Base-by-base conservation (phyloP, 78 protist genomes). In the Planoprotostelium fungivorum region DNA sequence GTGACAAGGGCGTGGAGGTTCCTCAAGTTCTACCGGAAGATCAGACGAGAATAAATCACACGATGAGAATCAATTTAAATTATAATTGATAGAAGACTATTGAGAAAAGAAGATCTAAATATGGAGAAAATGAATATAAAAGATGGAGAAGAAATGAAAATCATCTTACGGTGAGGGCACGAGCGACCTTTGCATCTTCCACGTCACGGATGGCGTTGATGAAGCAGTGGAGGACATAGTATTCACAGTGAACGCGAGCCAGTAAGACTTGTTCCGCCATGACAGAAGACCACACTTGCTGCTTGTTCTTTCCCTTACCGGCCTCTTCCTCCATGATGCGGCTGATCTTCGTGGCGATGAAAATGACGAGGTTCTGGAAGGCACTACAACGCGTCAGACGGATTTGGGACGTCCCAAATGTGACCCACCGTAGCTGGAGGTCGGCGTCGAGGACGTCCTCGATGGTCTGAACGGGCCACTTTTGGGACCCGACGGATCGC, bases 1-100 rank as follows among this genome's bases (percentile, higher is more conserved):
- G 87, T 85, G 63, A 85, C 87, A 16, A 85, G 63, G 16, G 87
- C 87, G 87, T 37, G 37, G 29, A 85, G 16, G 37, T 85, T 36
- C 16, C 87, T 37, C 37, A 85, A 36, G 87, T 36, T 35, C 87
- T 37, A 85, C n/a, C n/a, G n/a, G n/a, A n/a, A n/a, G n/a, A n/a
- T n/a, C n/a, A n/a, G n/a, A n/a, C n/a, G n/a, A n/a, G n/a, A 37
- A 85, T 25, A 16, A 25, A 16, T 51, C 73, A 51, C 31, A 51
- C 16, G 73, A 16, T 25, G 73, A 25, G 73, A 51, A 51, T 51
- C 5, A 51, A 51, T 25, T 51, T 51, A n/a, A n/a, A n/a, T n/a
- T n/a, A n/a, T n/a, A n/a, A n/a, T n/a, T n/a, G n/a, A n/a, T n/a
- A n/a, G n/a, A n/a, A n/a, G n/a, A n/a, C n/a, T n/a, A n/a, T n/a